Evolutionary conservation across 2,329 filamentous ascomycete genomes (phyloP), one percentile per base, ranked within the genome.

Genomic region (Botryotinia calthae): DNA sequence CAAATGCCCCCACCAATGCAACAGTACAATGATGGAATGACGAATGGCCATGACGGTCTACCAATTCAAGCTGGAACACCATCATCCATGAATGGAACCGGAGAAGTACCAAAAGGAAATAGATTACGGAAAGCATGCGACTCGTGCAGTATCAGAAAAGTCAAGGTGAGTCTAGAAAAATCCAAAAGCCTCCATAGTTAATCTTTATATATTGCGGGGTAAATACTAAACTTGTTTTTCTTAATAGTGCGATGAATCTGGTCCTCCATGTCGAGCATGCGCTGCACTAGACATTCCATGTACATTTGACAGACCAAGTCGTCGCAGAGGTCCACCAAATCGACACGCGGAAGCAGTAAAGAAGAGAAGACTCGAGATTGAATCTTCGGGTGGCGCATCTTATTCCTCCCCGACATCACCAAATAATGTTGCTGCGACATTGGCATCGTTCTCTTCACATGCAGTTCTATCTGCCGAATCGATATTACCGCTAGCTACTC

Each of bases 401-500:
- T 79, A 78, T 65, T 78, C 76, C 12, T 77, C 78, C n/a, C 78
- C 80, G 12, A 75, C 77, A 54, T 80, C 78, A 4, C 78, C 79
- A 20, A 78, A 75, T 61, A 80, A 80, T 75, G 76, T 78, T 61
- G 79, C 79, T 62, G 79, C 76, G 18, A 80, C 80, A 2, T 72
- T 81, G 37, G 79, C 78, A 18, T 77, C 77, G 7, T 79, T 81
- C 75, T 79, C 79, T 25, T 79, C 78, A 2, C 76, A 79, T n/a
- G 79, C 78, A 42, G 79, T 82, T n/a, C 79, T 89, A 22, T 87
- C 88, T 73, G 88, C 90, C 65, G 92, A 95, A 79, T 85, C 87
- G 2, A 94, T 95, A 74, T 92, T 91, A 58, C 90, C 92, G 0
- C 85, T 91, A 81, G 87, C 88, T 12, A 88, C 91, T 18, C 83